A percentile compares a stretch with the other conserved stretches of the same genome.
Evolutionary conservation across 352 stramenopile genomes (phyloP).

Genomic region (Phytophthora pisi): DNA sequence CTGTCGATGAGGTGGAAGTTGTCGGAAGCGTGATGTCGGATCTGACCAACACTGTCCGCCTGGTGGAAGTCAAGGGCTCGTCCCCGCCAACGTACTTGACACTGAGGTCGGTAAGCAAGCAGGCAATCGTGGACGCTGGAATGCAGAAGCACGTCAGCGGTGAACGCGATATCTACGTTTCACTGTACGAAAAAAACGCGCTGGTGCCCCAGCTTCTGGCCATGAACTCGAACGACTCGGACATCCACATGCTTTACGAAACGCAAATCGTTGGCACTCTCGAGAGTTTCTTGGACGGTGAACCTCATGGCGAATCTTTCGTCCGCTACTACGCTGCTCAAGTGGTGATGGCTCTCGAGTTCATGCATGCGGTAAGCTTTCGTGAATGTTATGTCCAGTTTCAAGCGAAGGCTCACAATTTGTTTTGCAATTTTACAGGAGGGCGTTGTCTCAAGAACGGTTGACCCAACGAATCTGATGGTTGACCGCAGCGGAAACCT

Average conservation of each 20-base stretch:
- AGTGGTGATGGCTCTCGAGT: constrained; percentile 81
- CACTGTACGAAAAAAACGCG: constrained; percentile 79
- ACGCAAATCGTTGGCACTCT: constrained; percentile 83
- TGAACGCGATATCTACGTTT: constrained; percentile 85
- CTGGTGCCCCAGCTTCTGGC: constrained; percentile 71
- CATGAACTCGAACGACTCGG: constrained; percentile 79
- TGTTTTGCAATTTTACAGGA: constrained; percentile 42
- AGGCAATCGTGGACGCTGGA: constrained; percentile 76
- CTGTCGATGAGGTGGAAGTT: constrained; percentile 70
- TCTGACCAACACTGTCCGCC: constrained; percentile 70
- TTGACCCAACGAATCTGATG: constrained; percentile 84
- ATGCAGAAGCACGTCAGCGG: constrained; percentile 86
- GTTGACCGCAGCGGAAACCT: constrained; percentile 84
- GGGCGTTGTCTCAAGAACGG: constrained; percentile 77
- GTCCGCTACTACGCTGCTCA: constrained; percentile 88
- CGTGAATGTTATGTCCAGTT: neutral
- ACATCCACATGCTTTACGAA: constrained; percentile 86
- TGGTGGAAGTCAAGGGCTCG: constrained; percentile 68
- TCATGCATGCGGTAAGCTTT: constrained; percentile 68
- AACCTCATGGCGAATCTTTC: constrained; percentile 76
- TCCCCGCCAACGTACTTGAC: constrained; percentile 69
- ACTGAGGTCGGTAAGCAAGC: constrained; percentile 79
- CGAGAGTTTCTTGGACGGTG: constrained; percentile 74
- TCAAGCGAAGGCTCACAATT: constrained; percentile 2
- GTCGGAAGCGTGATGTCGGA: constrained; percentile 80